Conservation (phyloP, 2,329 filamentous ascomycete genomes). For the Tolypocladium cylindrosporum region DNA sequence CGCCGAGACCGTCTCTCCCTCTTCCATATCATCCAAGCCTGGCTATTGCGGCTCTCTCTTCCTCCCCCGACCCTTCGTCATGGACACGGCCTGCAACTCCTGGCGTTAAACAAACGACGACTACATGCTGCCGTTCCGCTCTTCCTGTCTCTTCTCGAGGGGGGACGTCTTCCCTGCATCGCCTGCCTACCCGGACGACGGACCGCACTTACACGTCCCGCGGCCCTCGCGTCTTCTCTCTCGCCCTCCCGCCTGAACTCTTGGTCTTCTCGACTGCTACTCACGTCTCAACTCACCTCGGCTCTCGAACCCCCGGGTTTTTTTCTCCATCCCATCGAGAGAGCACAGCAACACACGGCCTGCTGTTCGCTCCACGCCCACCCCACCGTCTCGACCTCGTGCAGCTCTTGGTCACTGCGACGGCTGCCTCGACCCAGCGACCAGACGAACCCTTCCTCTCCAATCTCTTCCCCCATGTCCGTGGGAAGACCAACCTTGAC, state of each 20-base stretch:
- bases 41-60: slow-evolving; percentile 5
- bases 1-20: slow-evolving; percentile 12
- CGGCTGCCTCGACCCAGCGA: not conserved
- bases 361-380: not conserved
- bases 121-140: slow-evolving; percentile 5
- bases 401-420: slow-evolving; percentile 6
- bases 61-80: slow-evolving; percentile 11
- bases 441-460: not conserved
- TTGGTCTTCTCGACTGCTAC: not conserved
- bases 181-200: not conserved
- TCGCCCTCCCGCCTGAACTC: not conserved
- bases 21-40: slow-evolving; percentile 11
- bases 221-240: not conserved
- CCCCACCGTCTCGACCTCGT: not conserved
- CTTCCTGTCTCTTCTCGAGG: slow-evolving; percentile 1
- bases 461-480: slow-evolving; percentile 15
- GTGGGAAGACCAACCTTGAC: slow-evolving; percentile 12
- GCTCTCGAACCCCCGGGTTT: not conserved
- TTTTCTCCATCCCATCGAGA: not conserved
- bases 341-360: not conserved
- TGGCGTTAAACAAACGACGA: slow-evolving; percentile 2
- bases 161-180: not conserved
- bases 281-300: not conserved
- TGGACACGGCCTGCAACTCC: slow-evolving; percentile 11
- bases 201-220: slow-evolving; percentile 1